These are phyloP conservation scores for Phytophthora gonapodyides DNA, from an alignment of 352 stramenopile species.

Conservation along the genomic window DNA sequence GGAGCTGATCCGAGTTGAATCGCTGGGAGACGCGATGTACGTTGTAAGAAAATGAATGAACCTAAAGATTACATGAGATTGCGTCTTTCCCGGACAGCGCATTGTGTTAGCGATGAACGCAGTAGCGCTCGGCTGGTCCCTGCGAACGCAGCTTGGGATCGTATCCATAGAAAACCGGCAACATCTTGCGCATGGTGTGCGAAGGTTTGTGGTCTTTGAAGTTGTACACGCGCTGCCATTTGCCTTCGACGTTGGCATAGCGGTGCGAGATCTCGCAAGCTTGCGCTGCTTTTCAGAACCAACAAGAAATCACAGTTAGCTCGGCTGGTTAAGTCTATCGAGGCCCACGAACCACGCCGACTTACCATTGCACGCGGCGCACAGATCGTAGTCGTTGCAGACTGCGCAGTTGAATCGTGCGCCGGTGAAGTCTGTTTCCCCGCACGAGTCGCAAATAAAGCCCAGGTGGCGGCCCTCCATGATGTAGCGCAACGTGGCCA, in stretches of 20 bases:
- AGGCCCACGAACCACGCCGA: not conserved
- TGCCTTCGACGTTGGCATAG: conserved; percentile 83
- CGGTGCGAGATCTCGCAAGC: conserved; percentile 68
- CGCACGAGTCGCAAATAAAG: conserved; percentile 85
- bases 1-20: conserved; percentile 34
- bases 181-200: conserved; percentile 71
- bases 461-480: conserved; percentile 83
- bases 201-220: conserved; percentile 66
- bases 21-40: conserved; percentile 32
- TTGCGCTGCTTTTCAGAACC: conserved; percentile 42
- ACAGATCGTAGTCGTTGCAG: conserved; percentile 84
- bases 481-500: conserved; percentile 72
- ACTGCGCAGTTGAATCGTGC: conserved; percentile 74
- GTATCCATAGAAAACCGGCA: conserved; percentile 74
- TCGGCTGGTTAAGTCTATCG: not conserved
- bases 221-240: conserved; percentile 78
- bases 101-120: conserved; percentile 9
- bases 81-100: conserved; percentile 1
- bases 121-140: not conserved
- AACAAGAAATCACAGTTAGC: conserved; percentile 22
- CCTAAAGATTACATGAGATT: conserved; percentile 43
- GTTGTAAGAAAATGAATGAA: conserved; percentile 49
- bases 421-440: conserved; percentile 79
- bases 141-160: conserved; percentile 26
- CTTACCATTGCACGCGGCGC: conserved; percentile 60